phyloP scores from a whole-genome alignment of 768 basidiomycete species.

The Kockovaella imperatae region DNA sequence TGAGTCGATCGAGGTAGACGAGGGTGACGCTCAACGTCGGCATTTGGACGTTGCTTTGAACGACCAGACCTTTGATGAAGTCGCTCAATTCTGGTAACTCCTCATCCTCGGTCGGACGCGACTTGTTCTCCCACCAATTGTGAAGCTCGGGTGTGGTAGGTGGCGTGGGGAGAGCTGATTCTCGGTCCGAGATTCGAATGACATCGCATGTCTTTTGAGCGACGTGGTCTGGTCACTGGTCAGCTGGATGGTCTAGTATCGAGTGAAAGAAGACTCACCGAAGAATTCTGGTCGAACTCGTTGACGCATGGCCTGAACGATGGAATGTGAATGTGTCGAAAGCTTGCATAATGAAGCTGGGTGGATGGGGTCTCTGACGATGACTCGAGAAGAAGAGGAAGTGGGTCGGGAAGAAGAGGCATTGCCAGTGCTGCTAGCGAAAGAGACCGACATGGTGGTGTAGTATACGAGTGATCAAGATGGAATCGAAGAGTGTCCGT shows the following conservation, averaged over 20 bases:
- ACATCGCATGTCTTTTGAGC: conserved; percentile 65
- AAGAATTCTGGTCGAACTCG: conserved; percentile 78
- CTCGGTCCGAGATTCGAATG: conserved; percentile 48
- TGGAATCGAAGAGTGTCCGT: too few species aligned
- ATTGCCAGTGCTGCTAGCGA: not conserved
- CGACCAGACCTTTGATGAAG: conserved; percentile 75
- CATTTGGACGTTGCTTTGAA: conserved; percentile 78
- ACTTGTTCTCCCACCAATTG: conserved; percentile 41
- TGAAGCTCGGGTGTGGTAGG: conserved; percentile 53
- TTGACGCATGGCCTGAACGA: conserved; percentile 66
- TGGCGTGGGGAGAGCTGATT: conserved; percentile 54
- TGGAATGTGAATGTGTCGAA: conserved; percentile 65
- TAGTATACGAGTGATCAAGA: too few species aligned
- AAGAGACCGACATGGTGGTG: too few species aligned
- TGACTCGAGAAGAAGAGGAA: conserved; percentile 10
- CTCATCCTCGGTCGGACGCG: conserved; percentile 23
- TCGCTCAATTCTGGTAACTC: conserved; percentile 63
- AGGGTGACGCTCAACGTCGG: conserved; percentile 83
- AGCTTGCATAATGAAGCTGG: conserved; percentile 76
- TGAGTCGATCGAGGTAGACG: conserved; percentile 82
- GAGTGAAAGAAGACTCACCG: conserved; percentile 40
- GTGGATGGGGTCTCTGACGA: conserved; percentile 38
- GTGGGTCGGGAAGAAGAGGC: not conserved
- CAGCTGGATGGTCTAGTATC: not conserved
- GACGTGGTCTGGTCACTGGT: conserved; percentile 52